Percentiles rank a stretch among this genome's conserved stretches.
phyloP scores from a whole-genome alignment of 2,329 filamentous ascomycete genomes.

The Talaromyces sp. region DNA sequence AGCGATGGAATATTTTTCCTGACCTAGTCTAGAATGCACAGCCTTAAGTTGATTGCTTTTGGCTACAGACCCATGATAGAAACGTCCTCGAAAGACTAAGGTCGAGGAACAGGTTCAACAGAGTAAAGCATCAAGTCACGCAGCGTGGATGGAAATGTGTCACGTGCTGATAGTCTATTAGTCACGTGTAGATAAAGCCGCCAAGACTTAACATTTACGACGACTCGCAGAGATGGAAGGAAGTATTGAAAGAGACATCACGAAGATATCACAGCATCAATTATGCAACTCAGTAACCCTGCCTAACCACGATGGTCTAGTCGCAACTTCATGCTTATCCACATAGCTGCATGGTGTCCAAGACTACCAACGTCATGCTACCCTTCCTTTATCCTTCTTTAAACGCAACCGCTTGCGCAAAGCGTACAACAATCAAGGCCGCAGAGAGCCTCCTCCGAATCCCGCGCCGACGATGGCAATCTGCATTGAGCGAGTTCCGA shows the following conservation, averaged over 20 bases:
- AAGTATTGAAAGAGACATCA: neutral
- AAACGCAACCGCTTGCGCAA: slow-evolving; percentile 21
- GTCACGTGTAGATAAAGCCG: neutral
- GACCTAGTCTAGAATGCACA: neutral
- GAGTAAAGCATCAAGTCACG: neutral
- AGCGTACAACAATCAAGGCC: slow-evolving; percentile 17
- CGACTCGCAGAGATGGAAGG: neutral
- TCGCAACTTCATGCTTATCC: neutral
- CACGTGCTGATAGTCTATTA: neutral
- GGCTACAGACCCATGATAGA: too few species aligned
- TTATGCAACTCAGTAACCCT: neutral
- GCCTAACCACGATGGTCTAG: neutral
- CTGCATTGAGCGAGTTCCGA: slow-evolving; percentile 19
- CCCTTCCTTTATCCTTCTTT: slow-evolving; percentile 36
- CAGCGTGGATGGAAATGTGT: neutral
- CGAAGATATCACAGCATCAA: neutral
- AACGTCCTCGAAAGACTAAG: too few species aligned
- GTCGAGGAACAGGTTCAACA: too few species aligned
- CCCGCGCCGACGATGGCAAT: slow-evolving; percentile 24
- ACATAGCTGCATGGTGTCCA: slow-evolving; percentile 19
- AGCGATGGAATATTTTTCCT: neutral
- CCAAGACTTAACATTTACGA: neutral
- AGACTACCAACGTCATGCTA: slow-evolving; percentile 24
- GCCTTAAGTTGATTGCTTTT: too few species aligned
- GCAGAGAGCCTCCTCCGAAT: slow-evolving; percentile 13